These are phyloP conservation scores for Aegilops longissima DNA, from an alignment of 176 grass and related monocot genomes.

Conservation along the genomic window DNA sequence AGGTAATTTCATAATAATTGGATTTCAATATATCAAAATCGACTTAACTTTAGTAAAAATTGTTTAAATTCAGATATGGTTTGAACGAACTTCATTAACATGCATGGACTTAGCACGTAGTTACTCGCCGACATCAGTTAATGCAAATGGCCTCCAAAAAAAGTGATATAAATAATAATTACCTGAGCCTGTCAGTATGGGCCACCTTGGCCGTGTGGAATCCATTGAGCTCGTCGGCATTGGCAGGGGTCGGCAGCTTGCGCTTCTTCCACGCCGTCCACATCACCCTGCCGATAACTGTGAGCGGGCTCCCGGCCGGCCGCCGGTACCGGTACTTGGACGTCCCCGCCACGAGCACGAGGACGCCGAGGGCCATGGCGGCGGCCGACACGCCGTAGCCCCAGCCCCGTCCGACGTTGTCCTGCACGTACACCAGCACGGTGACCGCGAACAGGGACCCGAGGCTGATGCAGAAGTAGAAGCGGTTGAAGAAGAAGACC, in stretches of 20 bases:
- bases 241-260: constrained; percentile 10
- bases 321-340: constrained; percentile 49
- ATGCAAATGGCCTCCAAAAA: background rate
- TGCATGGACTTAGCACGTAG: background rate
- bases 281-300: constrained; percentile 49
- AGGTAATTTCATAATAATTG: background rate
- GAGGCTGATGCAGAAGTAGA: constrained; percentile 72
- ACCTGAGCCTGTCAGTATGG: constrained; percentile 63
- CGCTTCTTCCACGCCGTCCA: constrained; percentile 52
- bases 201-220: constrained; percentile 47
- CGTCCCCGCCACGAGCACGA: constrained; percentile 50
- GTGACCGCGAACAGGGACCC: constrained; percentile 75
- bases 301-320: constrained; percentile 60
- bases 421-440: constrained; percentile 71
- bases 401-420: constrained; percentile 45
- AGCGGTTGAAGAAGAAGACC: constrained; percentile 81
- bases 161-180: background rate
- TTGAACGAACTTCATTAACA: background rate
- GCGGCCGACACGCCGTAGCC: constrained; percentile 61
- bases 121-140: background rate
- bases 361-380: constrained; percentile 44
- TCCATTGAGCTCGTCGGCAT: constrained; percentile 43
- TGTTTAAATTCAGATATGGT: background rate
- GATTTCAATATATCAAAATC: background rate
- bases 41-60: background rate